phyloP scores from a whole-genome alignment of 257 asterid species.

The Jacaranda copaia region DNA sequence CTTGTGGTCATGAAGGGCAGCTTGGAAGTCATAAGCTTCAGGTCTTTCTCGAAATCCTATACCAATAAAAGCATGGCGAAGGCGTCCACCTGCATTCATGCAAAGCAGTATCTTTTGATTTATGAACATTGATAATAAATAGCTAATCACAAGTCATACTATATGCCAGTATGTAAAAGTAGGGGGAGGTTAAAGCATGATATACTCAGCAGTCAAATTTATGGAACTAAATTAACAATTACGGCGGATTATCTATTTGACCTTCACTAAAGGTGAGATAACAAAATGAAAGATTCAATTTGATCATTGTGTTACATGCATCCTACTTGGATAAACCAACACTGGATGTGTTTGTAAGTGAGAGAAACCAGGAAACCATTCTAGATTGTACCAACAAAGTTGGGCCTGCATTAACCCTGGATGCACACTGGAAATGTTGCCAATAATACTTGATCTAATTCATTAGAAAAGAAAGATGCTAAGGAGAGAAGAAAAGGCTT shows the following conservation, averaged over 20 bases:
- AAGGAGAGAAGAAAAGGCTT: too few species aligned
- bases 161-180: neutral
- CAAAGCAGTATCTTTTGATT: slow-evolving; percentile 21
- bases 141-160: too few species aligned
- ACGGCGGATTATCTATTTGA: slow-evolving; percentile 47
- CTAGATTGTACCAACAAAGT: too few species aligned
- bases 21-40: slow-evolving; percentile 97
- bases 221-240: slow-evolving; percentile 62
- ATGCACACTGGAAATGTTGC: too few species aligned
- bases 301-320: too few species aligned
- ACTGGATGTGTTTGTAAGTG: too few species aligned
- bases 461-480: too few species aligned
- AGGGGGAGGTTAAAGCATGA: neutral
- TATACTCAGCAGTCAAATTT: slow-evolving; percentile 62
- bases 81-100: slow-evolving; percentile 77
- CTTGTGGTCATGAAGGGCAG: slow-evolving; percentile 98
- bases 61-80: slow-evolving; percentile 98
- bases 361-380: too few species aligned
- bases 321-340: too few species aligned
- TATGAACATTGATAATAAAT: neutral
- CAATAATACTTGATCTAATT: too few species aligned
- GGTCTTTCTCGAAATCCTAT: slow-evolving; percentile 98
- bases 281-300: too few species aligned
- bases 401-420: too few species aligned
- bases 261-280: neutral